Base-by-base conservation (phyloP, 192 early-diverging fungal species). In the Rhizophlyctis rosea region DNA sequence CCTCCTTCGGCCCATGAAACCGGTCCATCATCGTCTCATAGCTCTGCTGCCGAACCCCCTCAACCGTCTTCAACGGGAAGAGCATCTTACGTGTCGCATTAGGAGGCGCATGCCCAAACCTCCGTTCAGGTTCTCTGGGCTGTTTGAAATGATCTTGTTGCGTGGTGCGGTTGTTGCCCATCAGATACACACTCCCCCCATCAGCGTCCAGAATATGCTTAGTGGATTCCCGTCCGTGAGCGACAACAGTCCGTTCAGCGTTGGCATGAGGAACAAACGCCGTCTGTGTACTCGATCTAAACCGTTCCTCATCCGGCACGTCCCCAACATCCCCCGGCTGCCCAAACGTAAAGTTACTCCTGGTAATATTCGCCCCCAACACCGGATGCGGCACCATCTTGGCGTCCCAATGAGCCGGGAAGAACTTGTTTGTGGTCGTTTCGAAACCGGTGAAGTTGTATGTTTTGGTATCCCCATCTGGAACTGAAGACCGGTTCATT, bases 301-400 rank as follows among this genome's bases (percentile, higher is more conserved):
- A 31, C 30, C 32, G 33, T 13, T 39, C 13, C 9, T 53, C 50
- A n/a, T 16, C 29, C n/a, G 32, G 23, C 3, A 34, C 48, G n/a
- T 24, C 30, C 0, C 31, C 55, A 4, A n/a, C 25, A 14, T 50
- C 64, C 4, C 34, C 59, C 23, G 30, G 33, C 25, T 72, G 53
- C 47, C 58, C 67, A 25, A 76, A 59, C 14, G 53, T 29, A 48
- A 76, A 73, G 28, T 27, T 68, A 21, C 51, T 62, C 24, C 50
- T 16, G 7, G 75, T 76, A 21, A 76, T 65, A 53, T 67, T 69
- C 7, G 50, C 75, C 1, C 75, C 75, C n/a, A 64, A 49, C 16
- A 76, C 39, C 1, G 75, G 75, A 51, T 72, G 71, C 0, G 67
- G 71, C 1, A 64, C 54, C 53, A 72, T 66, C 29, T 66, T 52